Conservation (phyloP, 257 asterid species). For the Plantago major region DNA sequence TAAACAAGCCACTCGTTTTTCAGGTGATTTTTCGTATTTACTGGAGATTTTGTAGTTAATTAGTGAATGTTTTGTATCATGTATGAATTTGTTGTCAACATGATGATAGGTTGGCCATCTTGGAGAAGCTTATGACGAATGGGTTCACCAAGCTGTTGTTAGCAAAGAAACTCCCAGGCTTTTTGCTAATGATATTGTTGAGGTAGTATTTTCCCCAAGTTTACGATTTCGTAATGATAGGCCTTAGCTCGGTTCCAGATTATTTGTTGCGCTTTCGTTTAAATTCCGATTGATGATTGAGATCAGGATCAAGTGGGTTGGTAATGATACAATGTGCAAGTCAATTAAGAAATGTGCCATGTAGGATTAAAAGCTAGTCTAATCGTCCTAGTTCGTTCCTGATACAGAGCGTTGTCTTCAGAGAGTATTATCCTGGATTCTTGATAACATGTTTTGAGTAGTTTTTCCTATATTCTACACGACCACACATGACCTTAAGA, state of each 20-base stretch:
- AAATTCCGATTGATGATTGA: too few species aligned
- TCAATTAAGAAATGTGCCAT: neutral
- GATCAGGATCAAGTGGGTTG: too few species aligned
- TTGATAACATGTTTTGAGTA: neutral
- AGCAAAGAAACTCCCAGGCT: slow-evolving; percentile 61
- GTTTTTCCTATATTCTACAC: too few species aligned
- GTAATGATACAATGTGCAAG: too few species aligned
- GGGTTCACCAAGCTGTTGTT: slow-evolving; percentile 71
- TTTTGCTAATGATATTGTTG: slow-evolving; percentile 40
- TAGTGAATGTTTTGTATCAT: slow-evolving; percentile 1
- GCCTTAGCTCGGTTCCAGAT: neutral
- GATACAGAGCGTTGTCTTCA: neutral
- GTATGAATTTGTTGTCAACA: slow-evolving; percentile 5
- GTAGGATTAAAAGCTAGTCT: neutral
- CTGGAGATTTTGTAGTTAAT: neutral
- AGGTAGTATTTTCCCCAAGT: slow-evolving; percentile 43
- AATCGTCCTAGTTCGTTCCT: neutral
- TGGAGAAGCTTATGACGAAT: slow-evolving; percentile 71
- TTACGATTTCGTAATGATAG: neutral
- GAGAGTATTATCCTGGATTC: neutral
- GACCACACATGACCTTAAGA: too few species aligned
- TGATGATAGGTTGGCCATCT: slow-evolving; percentile 69
- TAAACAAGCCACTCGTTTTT: slow-evolving; percentile 77
- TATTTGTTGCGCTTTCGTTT: neutral
- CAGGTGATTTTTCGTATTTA: slow-evolving; percentile 41